Percentiles rank a stretch among this genome's conserved stretches.
phyloP scores from a whole-genome alignment of 495 filamentous ascomycete species.

The Pyronema domesticum region DNA sequence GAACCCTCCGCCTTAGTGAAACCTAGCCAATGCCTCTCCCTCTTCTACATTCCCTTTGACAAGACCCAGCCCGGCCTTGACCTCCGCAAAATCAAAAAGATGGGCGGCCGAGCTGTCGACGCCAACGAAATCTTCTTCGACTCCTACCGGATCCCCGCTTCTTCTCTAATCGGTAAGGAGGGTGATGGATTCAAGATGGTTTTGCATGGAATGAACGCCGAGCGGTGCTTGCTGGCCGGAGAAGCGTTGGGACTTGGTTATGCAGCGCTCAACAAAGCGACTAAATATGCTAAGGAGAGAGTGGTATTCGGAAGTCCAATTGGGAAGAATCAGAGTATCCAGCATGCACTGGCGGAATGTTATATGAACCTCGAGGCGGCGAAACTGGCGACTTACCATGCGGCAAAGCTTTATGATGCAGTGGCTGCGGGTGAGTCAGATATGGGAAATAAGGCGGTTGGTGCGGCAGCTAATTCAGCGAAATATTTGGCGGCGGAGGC shows the following conservation, averaged over 20 bases:
- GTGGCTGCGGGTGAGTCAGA: background rate
- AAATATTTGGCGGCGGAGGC: slow-evolving; percentile 70
- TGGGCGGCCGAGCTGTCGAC: slow-evolving; percentile 63
- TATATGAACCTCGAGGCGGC: slow-evolving; percentile 69
- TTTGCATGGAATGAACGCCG: slow-evolving; percentile 70
- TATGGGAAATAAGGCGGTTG: slow-evolving; percentile 27
- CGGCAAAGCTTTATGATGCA: slow-evolving; percentile 52
- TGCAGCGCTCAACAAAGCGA: slow-evolving; percentile 45
- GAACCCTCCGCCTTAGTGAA: slow-evolving; percentile 46
- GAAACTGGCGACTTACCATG: slow-evolving; percentile 62
- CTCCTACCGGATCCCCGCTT: slow-evolving; percentile 42
- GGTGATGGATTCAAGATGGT: slow-evolving; percentile 60
- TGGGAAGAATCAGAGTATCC: slow-evolving; percentile 56
- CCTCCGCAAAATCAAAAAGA: slow-evolving; percentile 57
- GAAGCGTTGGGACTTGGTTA: slow-evolving; percentile 66
- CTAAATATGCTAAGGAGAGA: slow-evolving; percentile 49
- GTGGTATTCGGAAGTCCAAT: slow-evolving; percentile 54
- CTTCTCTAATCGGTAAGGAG: slow-evolving; percentile 48
- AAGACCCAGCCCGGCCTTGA: slow-evolving; percentile 38
- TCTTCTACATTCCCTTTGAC: slow-evolving; percentile 63
- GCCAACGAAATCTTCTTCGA: slow-evolving; percentile 77
- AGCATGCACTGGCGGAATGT: slow-evolving; percentile 54
- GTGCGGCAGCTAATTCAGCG: slow-evolving; percentile 55
- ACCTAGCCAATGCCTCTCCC: slow-evolving; percentile 48
- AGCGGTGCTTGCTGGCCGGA: slow-evolving; percentile 57